A percentile compares a stretch with the other conserved stretches of the same genome.
Conservation (phyloP, 2,329 filamentous ascomycete species). For the Penicillium aurantiogriseum region DNA sequence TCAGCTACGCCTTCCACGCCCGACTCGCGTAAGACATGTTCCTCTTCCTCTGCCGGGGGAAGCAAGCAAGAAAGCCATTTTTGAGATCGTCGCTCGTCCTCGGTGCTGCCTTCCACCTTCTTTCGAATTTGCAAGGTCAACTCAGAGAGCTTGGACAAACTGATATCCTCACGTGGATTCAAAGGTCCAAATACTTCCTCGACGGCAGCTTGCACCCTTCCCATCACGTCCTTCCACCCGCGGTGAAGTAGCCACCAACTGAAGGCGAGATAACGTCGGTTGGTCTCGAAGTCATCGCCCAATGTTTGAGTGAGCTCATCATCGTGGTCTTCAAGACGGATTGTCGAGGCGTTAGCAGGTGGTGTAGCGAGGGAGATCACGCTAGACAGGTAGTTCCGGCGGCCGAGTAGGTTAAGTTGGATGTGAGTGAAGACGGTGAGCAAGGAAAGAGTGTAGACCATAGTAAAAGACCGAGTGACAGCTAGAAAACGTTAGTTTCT, state of each 20-base stretch:
- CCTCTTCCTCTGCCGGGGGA: slow-evolving; percentile 74
- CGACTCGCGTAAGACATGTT: slow-evolving; percentile 79
- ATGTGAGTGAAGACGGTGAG: slow-evolving; percentile 90
- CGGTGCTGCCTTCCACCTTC: slow-evolving; percentile 74
- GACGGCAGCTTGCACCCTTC: slow-evolving; percentile 79
- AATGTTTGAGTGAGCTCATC: slow-evolving; percentile 84
- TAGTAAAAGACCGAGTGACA: slow-evolving; percentile 83
- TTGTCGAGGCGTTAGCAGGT: slow-evolving; percentile 66
- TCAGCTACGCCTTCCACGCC: slow-evolving; percentile 60
- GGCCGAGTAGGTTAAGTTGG: slow-evolving; percentile 93
- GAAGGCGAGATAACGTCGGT: slow-evolving; percentile 90
- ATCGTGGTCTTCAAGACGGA: slow-evolving; percentile 89
- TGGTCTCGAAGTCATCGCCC: slow-evolving; percentile 93
- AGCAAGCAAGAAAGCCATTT: slow-evolving; percentile 84
- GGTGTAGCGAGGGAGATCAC: slow-evolving; percentile 87
- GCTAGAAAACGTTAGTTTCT: slow-evolving; percentile 51
- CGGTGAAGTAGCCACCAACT: slow-evolving; percentile 97
- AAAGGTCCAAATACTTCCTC: slow-evolving; percentile 84
- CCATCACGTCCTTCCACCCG: slow-evolving; percentile 80
- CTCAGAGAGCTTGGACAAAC: slow-evolving; percentile 74
- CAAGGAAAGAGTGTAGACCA: slow-evolving; percentile 86
- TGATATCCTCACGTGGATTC: slow-evolving; percentile 84
- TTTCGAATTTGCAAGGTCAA: slow-evolving; percentile 80
- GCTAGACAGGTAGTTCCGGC: slow-evolving; percentile 91
- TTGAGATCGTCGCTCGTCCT: slow-evolving; percentile 58